Conservation (phyloP, 179 eudicot species). For the Vitellaria paradoxa region DNA sequence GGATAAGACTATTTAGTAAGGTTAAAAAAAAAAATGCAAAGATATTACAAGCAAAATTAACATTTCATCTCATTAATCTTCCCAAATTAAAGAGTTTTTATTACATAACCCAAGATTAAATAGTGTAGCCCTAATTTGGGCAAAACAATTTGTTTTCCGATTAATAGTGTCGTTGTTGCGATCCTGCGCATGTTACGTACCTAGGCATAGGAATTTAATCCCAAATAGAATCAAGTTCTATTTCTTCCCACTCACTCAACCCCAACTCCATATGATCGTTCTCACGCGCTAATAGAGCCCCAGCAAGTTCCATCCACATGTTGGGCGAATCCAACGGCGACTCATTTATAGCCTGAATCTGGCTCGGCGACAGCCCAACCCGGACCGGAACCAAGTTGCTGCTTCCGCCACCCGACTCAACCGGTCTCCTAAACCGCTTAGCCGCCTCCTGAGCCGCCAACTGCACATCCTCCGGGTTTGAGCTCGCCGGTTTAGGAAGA, state of each 20-base stretch:
- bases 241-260: background rate
- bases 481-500: constrained; percentile 35
- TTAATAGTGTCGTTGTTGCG: too few species aligned
- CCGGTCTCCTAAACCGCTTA: constrained; percentile 3
- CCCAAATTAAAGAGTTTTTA: too few species aligned
- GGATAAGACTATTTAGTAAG: too few species aligned
- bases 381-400: constrained; percentile 11
- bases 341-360: constrained; percentile 54
- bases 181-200: too few species aligned
- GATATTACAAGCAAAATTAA: too few species aligned
- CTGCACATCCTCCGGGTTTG: constrained; percentile 40
- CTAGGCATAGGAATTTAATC: background rate
- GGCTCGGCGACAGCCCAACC: constrained; percentile 40
- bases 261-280: background rate
- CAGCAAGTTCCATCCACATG: constrained; percentile 28
- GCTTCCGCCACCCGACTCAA: background rate
- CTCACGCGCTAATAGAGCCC: background rate
- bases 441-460: constrained; percentile 51
- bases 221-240: background rate
- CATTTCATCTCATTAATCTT: too few species aligned
- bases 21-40: too few species aligned
- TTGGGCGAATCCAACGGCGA: constrained; percentile 42
- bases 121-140: too few species aligned
- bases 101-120: too few species aligned
- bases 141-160: too few species aligned